Evolutionary conservation across 805 yeast species (phyloP), one percentile per base, ranked within the genome.

Genomic region (Limtongozyma cylindracea): DNA sequence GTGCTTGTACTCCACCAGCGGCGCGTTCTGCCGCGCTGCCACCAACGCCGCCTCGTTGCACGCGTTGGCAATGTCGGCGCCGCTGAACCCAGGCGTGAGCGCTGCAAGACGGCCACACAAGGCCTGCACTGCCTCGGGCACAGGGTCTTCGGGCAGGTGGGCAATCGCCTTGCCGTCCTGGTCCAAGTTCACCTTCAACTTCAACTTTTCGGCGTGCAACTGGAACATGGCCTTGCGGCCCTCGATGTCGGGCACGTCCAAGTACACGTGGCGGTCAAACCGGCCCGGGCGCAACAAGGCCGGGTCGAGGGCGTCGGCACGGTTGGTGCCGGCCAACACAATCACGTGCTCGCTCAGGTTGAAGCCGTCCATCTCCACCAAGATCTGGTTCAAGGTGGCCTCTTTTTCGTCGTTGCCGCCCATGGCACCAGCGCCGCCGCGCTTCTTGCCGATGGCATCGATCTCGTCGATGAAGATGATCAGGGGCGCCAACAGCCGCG

Each of bases 311-410:
- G 84, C 78, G 41, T 88, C 98, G 3, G 92, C 71, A 38, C 96
- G 63, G 45, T 88, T 88, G 1, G 99, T 88, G 53, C 98, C 98
- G 1, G 98, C 98, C 23, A 88, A 55, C 8, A 88, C 96, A 24
- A 88, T 94, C 25, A 88, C 82, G 37, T 91, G 96, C 37, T 88
- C 96, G 10, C 73, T 52, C 14, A 72, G 62, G 12, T 70, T 71
- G 43, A 88, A 88, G 5, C 99, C 99, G 46, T 88, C 99, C 99
- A 88, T 88, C 49, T 88, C 99, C 19, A 88, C 98, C 27, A 88
- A 58, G 21, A 88, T 58, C 53, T 88, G 99, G 45, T 88, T 88
- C 35, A 88, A 58, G 0, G 99, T 88, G 12, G 91, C 74, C 45
- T 88, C 99, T 41, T 94, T 71, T 48, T 88, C 99, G 43, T 88